Evolutionary conservation across 345 rosid genomes (phyloP).

Genomic region (Linum tenue): DNA sequence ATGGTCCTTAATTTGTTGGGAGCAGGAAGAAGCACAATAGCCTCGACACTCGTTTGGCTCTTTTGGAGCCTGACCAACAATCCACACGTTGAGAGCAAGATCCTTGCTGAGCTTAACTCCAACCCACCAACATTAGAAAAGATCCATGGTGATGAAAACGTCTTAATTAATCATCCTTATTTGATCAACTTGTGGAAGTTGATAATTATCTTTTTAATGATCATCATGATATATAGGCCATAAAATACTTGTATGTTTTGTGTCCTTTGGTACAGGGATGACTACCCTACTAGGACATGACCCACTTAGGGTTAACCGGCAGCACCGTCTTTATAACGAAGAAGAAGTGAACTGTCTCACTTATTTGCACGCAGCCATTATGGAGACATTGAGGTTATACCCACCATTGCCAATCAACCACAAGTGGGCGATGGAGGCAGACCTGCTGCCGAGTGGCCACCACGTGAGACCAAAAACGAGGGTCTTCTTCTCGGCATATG

Average conservation of each 20-base stretch:
- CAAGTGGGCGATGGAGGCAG: conserved; percentile 42
- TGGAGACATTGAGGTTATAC: conserved; percentile 65
- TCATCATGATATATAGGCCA: too few species aligned
- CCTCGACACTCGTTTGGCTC: conserved; percentile 65
- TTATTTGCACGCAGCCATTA: conserved; percentile 42
- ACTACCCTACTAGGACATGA: too few species aligned
- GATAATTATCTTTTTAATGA: too few species aligned
- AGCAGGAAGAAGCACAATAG: conserved; percentile 70
- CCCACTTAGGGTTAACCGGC: too few species aligned
- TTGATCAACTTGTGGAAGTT: too few species aligned
- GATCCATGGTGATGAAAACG: too few species aligned
- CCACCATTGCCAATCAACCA: conserved; percentile 75
- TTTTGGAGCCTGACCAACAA: conserved; percentile 50
- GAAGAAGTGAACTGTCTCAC: conserved; percentile 40
- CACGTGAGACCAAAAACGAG: conserved; percentile 38
- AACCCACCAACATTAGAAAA: conserved; percentile 10
- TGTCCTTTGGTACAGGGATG: too few species aligned
- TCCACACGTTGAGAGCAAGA: conserved; percentile 19
- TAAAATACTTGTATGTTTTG: too few species aligned
- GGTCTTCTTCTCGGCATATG: conserved; percentile 50
- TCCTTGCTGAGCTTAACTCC: conserved; percentile 32
- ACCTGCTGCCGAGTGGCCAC: conserved; percentile 64
- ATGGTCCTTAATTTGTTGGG: conserved; percentile 50
- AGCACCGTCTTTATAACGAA: conserved; percentile 23
- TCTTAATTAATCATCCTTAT: too few species aligned